Evolutionary conservation across 1,284 basidiomycete genomes (phyloP).

Genomic region (Tremellales sp.): DNA sequence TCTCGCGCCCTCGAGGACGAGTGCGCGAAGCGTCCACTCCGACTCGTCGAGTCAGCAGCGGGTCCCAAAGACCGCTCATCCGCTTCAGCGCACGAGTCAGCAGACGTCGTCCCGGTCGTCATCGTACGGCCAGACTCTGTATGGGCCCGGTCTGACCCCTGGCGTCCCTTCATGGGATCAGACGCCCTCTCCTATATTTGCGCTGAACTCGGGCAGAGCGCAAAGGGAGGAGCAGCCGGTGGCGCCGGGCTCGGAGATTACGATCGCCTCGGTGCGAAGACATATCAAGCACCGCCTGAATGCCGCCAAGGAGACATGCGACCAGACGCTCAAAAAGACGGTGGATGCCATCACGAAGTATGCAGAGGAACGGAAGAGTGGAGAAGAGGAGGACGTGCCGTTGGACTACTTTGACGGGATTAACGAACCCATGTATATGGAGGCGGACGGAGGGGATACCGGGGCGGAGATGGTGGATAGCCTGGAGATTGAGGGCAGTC

Average conservation of each 20-base stretch:
- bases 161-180: conserved; percentile 42
- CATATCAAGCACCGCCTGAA: conserved; percentile 91
- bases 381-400: conserved; percentile 11
- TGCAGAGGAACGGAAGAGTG: conserved; percentile 71
- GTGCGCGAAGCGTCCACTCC: conserved; percentile 10
- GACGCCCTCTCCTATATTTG: conserved; percentile 39
- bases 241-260: conserved; percentile 40
- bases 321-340: conserved; percentile 88
- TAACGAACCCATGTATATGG: conserved; percentile 35
- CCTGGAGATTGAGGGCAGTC: conserved; percentile 10
- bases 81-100: neutral
- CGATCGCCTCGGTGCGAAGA: conserved; percentile 71
- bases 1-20: conserved; percentile 14
- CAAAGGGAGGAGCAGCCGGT: conserved; percentile 29
- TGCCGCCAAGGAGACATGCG: conserved; percentile 90
- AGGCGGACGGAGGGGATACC: conserved; percentile 38
- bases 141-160: conserved; percentile 29
- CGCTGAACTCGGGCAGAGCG: conserved; percentile 14
- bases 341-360: conserved; percentile 88
- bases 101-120: conserved; percentile 29
- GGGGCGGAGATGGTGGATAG: conserved; percentile 18
- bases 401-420: conserved; percentile 47
- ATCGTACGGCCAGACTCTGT: conserved; percentile 27
- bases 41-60: conserved; percentile 10
- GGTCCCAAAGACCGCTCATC: neutral